Evolutionary conservation across 129 eudicot genomes (phyloP).

Genomic region (Mikania micrantha): DNA sequence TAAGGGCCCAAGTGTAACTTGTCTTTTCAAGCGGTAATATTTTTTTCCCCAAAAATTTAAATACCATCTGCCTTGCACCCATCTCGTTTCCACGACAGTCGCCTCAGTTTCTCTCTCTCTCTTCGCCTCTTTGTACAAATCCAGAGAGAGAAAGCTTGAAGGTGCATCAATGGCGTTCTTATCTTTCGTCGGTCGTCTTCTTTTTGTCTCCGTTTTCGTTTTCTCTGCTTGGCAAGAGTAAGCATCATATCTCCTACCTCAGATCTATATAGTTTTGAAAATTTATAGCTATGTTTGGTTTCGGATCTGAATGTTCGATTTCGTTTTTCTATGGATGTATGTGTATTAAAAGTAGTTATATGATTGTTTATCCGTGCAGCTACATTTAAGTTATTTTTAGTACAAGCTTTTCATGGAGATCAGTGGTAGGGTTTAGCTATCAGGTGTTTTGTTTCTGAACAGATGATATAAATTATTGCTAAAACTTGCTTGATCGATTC

Average conservation of each 20-base stretch:
- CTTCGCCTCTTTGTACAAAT: conserved; percentile 13
- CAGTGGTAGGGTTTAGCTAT: not conserved
- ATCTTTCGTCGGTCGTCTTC: conserved; percentile 66
- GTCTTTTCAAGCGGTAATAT: conserved; percentile 6
- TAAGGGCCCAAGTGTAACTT: not conserved
- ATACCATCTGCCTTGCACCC: conserved; percentile 2
- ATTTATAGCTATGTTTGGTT: not conserved
- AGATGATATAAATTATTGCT: not conserved
- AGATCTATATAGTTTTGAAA: conserved; percentile 40
- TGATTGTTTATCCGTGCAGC: not conserved
- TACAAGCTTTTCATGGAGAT: not conserved
- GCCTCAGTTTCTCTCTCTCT: conserved; percentile 5
- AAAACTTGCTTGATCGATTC: not conserved
- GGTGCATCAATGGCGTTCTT: conserved; percentile 50
- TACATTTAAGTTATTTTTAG: not conserved
- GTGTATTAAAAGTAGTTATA: not conserved
- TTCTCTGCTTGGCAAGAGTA: conserved; percentile 86
- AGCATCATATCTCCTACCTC: conserved; percentile 16
- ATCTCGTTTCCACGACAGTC: conserved; percentile 10
- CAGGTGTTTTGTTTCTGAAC: not conserved
- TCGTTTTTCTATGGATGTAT: not conserved
- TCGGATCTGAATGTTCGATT: conserved; percentile 16
- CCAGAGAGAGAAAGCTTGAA: conserved; percentile 31
- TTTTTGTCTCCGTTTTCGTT: conserved; percentile 70
- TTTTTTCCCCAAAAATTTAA: conserved; percentile 30